Base-by-base conservation (phyloP, 1,284 basidiomycete genomes). In the Afroboletus lepidellus region DNA sequence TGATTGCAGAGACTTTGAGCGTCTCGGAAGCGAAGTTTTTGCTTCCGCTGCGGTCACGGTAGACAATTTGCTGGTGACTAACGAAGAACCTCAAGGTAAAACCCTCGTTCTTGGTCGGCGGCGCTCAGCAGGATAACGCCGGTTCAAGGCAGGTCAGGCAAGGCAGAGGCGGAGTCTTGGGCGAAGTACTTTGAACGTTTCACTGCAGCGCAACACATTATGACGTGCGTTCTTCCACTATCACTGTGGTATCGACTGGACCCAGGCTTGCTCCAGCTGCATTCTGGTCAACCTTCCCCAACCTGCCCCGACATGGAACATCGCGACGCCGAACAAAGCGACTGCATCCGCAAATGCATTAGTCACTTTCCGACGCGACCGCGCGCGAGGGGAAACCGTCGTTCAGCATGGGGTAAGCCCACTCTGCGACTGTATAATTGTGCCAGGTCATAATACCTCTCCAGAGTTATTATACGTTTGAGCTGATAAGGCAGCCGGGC, bases 401-500 rank as follows among this genome's bases (percentile, higher is more conserved):
- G 55, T 34, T 27, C 63, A 64, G 33, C 51, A 64, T 48, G 63
- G 63, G 43, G 63, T 66, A 30, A 54, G 61, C 34, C 12, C 12
- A 18, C 6, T 38, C 33, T 15, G 4, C 6, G 5, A 11, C 25
- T 6, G 16, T 21, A 18, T 34, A 11, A 36, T 36, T n/a, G 7
- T 13, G 3, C n/a, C 0, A 23, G 21, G 34, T 54, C 41, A 32
- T 41, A 1, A 52, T 18, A 2, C 7, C 16, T 41, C 37, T 27
- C 16, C 43, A 64, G 63, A 50, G 59, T n/a, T 60, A 64, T 27
- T 67, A 65, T 34, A 64, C 53, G n/a, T 64, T 67, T 49, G 57
- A 60, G n/a, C 39, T 67, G 5, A 38, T 55, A 42, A 54, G 64
- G 23, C 54, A 62, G 32, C 15, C 38, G 7, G 50, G 47, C 3